Percentiles rank a stretch among this genome's conserved stretches.
These are phyloP conservation scores for Podospora didyma DNA, from an alignment of 495 filamentous ascomycete genomes.

Conservation along the genomic window DNA sequence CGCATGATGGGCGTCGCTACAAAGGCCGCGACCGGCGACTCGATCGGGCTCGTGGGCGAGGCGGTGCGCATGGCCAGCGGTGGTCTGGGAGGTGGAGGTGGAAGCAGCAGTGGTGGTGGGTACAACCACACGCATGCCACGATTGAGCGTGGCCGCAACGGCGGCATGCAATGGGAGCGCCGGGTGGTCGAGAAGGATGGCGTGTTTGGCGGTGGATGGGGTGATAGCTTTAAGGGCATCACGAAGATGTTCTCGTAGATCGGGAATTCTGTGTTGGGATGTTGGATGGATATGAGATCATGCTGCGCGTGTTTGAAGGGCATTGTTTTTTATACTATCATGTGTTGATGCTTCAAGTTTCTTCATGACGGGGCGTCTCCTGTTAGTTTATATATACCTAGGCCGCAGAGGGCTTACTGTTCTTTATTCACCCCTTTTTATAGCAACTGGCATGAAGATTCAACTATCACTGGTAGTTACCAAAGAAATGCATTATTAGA, in stretches of 20 bases:
- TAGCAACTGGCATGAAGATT: no score
- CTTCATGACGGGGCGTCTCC: no score
- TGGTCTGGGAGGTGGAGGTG: conserved; percentile 3
- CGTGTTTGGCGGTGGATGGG: conserved; percentile 28
- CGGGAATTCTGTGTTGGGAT: not conserved
- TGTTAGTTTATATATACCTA: no score
- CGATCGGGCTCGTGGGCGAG: conserved; percentile 50
- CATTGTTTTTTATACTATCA: not conserved
- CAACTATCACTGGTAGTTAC: no score
- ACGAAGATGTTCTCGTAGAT: conserved; percentile 60
- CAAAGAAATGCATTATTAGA: conserved; percentile 19
- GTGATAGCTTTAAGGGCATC: conserved; percentile 51
- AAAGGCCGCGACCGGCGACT: conserved; percentile 48
- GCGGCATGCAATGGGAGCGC: conserved; percentile 38
- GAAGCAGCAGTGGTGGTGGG: not conserved
- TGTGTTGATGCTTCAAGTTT: no score
- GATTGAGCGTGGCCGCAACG: conserved; percentile 29
- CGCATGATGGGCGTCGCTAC: conserved; percentile 52
- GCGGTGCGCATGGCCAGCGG: conserved; percentile 41
- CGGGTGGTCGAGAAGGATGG: conserved; percentile 34
- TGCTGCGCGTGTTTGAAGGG: not conserved
- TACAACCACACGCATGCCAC: not conserved
- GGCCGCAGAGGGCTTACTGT: not conserved
- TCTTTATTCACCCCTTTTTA: not conserved
- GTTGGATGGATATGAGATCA: not conserved